A percentile compares a stretch with the other conserved stretches of the same genome.
Conservation (phyloP, 768 basidiomycete species). For the Suillus occidentalis region DNA sequence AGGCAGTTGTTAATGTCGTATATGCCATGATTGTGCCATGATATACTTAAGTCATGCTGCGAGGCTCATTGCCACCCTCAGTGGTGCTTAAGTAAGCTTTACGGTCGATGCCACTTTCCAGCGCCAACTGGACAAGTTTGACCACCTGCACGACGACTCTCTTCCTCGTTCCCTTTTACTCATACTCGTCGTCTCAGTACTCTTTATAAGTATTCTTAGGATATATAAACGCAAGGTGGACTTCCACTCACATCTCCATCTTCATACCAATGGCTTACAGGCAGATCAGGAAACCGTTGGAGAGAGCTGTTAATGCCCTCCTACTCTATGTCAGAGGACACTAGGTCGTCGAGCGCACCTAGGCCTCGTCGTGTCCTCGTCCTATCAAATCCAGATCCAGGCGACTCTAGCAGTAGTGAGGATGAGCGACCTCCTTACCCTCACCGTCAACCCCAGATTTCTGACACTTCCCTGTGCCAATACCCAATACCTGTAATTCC, state of each 20-base stretch:
- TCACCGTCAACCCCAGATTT: conserved; percentile 20
- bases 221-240: background rate
- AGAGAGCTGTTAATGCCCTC: conserved; percentile 31
- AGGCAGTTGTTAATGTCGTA: background rate
- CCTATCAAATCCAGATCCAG: conserved; percentile 63
- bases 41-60: background rate
- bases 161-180: background rate
- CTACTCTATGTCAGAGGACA: conserved; percentile 61
- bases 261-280: conserved; percentile 5
- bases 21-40: background rate
- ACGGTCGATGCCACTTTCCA: background rate
- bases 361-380: conserved; percentile 46
- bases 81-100: background rate
- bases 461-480: conserved; percentile 27
- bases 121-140: background rate
- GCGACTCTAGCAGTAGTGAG: conserved; percentile 41
- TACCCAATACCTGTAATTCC: conserved; percentile 25
- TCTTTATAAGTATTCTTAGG: background rate
- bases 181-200: background rate
- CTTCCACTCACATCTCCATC: background rate
- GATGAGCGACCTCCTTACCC: conserved; percentile 30
- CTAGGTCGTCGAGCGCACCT: conserved; percentile 36
- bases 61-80: background rate
- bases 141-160: background rate
- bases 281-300: conserved; percentile 25